Evolutionary conservation across 805 yeast genomes (phyloP).

Genomic region (Candida oleophila): DNA sequence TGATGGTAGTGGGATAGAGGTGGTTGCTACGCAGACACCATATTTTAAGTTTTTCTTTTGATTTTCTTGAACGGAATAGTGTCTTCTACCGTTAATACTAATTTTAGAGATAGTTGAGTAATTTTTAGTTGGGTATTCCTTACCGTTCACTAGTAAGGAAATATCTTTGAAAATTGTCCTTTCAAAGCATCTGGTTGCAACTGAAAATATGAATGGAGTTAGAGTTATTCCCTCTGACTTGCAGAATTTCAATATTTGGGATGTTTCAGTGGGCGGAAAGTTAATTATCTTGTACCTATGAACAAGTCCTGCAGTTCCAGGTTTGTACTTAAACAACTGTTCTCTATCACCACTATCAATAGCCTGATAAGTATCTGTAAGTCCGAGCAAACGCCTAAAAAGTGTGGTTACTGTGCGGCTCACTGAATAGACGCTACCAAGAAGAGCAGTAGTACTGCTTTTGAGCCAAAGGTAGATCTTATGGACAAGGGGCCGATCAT

Average conservation of each 20-base stretch:
- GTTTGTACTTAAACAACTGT: conserved; percentile 1
- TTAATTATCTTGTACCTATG: conserved; percentile 9
- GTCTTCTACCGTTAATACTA: conserved; percentile 14
- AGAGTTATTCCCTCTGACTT: conserved; percentile 15
- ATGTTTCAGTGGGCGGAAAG: conserved; percentile 12
- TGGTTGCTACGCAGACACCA: conserved; percentile 7
- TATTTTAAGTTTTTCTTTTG: neutral
- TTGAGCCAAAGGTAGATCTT: neutral
- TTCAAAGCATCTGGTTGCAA: conserved; percentile 15
- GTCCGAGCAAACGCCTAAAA: neutral
- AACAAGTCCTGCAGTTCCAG: neutral
- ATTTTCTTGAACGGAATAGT: conserved; percentile 8
- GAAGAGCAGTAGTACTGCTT: neutral
- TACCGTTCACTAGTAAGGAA: no score
- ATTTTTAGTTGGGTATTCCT: neutral
- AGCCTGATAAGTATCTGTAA: neutral
- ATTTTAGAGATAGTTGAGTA: neutral
- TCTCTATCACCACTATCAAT: neutral
- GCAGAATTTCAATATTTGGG: conserved; percentile 11
- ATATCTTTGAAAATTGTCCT: conserved; percentile 13
- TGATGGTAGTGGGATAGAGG: conserved; percentile 1
- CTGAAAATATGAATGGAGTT: conserved; percentile 18
- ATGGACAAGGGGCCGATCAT: neutral
- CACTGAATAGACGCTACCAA: neutral
- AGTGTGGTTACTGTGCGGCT: neutral